Evolutionary conservation across 164 flowering plant species (phyloP).

Genomic region (Sextonia rubra): DNA sequence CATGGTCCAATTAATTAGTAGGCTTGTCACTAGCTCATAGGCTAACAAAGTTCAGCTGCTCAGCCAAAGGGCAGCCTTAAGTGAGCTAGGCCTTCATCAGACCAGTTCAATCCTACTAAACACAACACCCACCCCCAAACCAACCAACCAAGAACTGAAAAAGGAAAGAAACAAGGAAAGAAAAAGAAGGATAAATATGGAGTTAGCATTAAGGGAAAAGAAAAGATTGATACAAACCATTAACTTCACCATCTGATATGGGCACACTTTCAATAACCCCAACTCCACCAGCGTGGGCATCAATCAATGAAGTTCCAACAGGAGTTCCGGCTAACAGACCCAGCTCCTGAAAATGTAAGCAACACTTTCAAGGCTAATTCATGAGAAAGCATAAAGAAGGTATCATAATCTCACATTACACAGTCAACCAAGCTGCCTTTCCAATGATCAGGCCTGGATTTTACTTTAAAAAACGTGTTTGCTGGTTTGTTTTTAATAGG

Average conservation of each 20-base stretch:
- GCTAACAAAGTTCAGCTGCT: not conserved
- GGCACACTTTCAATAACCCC: conserved; percentile 88
- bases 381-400: conserved; percentile 8
- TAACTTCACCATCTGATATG: conserved; percentile 30
- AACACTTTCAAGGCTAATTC: conserved; percentile 4
- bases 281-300: conserved; percentile 99
- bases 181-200: not conserved
- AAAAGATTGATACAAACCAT: conserved; percentile 36
- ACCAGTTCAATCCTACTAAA: not conserved
- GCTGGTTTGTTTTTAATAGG: not conserved
- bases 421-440: conserved; percentile 24
- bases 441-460: conserved; percentile 7
- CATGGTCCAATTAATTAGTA: not conserved
- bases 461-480: conserved; percentile 17
- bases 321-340: conserved; percentile 78
- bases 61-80: not conserved
- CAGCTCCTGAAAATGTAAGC: conserved; percentile 58
- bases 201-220: not conserved
- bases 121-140: no score
- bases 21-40: not conserved
- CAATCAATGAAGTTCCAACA: conserved; percentile 89
- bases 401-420: conserved; percentile 4
- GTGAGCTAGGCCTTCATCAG: not conserved
- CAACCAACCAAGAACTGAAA: no score
- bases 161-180: no score